phyloP scores from a whole-genome alignment of 2,329 filamentous ascomycete genomes.

The Cryphonectria japonica region DNA sequence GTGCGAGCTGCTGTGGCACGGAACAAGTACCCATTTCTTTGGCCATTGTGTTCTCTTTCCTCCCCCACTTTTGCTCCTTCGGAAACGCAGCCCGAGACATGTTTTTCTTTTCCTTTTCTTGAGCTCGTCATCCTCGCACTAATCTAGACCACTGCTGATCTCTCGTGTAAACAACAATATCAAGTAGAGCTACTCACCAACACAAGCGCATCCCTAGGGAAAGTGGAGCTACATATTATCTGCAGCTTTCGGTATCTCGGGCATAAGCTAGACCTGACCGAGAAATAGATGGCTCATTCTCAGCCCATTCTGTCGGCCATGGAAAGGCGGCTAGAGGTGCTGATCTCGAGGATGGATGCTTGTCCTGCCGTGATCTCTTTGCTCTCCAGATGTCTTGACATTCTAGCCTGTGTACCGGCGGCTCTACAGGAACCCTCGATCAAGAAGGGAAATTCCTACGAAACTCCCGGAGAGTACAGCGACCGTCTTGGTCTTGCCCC shows the following conservation, averaged over 20 bases:
- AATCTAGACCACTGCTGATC: neutral
- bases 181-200: neutral
- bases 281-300: neutral
- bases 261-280: neutral
- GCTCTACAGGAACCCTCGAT: neutral
- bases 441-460: neutral
- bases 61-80: neutral
- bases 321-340: neutral
- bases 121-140: neutral
- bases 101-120: neutral
- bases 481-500: neutral
- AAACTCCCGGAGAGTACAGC: neutral
- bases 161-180: neutral
- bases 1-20: neutral
- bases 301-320: neutral
- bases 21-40: neutral
- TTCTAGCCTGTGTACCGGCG: neutral
- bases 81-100: neutral
- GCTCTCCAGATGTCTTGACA: neutral
- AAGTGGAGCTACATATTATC: neutral
- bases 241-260: constrained; percentile 5
- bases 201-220: neutral
- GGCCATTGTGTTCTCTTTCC: neutral
- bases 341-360: neutral
- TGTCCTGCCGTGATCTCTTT: constrained; percentile 5